Evolutionary conservation across 2,329 filamentous ascomycete genomes (phyloP).

Genomic region (Aspergillus phoenicis): DNA sequence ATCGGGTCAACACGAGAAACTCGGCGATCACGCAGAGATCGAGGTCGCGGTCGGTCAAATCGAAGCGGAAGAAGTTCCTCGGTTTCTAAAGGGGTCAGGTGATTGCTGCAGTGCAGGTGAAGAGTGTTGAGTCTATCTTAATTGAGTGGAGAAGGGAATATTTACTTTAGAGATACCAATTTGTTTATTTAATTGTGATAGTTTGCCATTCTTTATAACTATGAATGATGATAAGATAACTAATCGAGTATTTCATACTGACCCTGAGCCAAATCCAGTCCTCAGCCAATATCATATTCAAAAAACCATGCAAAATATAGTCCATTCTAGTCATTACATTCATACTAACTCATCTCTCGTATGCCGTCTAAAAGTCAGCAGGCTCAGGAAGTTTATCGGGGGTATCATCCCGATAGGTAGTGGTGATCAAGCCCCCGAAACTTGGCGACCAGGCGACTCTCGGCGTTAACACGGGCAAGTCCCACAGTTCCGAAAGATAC

Average conservation of each 20-base stretch:
- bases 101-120: neutral
- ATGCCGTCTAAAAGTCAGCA: slow-evolving; percentile 25
- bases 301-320: neutral
- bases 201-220: neutral
- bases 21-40: slow-evolving; percentile 30
- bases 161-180: neutral
- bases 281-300: no score
- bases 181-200: neutral
- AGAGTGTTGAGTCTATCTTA: no score
- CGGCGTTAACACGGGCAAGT: slow-evolving; percentile 41
- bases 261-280: no score
- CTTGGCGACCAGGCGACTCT: slow-evolving; percentile 44
- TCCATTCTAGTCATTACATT: neutral
- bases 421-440: slow-evolving; percentile 37
- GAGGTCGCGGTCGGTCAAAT: slow-evolving; percentile 14
- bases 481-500: slow-evolving; percentile 49
- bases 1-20: slow-evolving; percentile 35
- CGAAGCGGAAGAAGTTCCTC: slow-evolving; percentile 12
- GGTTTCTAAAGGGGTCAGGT: neutral
- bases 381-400: slow-evolving; percentile 29
- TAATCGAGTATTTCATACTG: no score
- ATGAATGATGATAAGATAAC: neutral
- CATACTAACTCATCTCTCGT: neutral
- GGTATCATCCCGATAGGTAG: slow-evolving; percentile 29
- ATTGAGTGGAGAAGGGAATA: neutral